Evolutionary conservation across 495 filamentous ascomycete species (phyloP).

Genomic region (Trichoderma virens): DNA sequence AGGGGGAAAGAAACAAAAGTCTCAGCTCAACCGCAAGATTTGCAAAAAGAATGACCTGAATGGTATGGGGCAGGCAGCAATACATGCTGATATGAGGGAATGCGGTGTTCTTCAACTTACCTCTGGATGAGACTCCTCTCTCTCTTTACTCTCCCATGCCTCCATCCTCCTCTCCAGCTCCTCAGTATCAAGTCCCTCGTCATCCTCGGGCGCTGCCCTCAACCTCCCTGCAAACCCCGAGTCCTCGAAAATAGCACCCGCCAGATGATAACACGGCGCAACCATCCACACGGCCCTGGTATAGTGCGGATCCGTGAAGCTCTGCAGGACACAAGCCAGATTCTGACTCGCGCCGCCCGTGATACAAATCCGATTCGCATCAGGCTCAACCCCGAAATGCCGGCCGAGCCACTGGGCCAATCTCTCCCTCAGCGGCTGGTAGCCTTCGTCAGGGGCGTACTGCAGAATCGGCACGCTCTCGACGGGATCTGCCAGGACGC

Average conservation of each 20-base stretch:
- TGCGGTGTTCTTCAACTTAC: neutral
- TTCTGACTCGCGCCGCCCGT: constrained; percentile 74
- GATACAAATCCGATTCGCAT: constrained; percentile 60
- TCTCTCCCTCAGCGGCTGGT: constrained; percentile 52
- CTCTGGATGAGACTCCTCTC: constrained; percentile 12
- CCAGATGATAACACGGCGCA: constrained; percentile 73
- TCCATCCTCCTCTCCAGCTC: constrained; percentile 41
- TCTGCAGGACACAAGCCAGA: constrained; percentile 61
- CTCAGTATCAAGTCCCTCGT: constrained; percentile 60
- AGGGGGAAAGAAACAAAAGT: neutral
- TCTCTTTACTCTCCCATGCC: constrained; percentile 27
- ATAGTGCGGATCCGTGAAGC: constrained; percentile 68
- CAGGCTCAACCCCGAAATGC: constrained; percentile 46
- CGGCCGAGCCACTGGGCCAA: constrained; percentile 61
- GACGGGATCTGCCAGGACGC: constrained; percentile 50
- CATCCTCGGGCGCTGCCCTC: constrained; percentile 63
- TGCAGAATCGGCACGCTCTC: constrained; percentile 50
- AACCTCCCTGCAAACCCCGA: constrained; percentile 55
- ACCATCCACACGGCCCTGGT: constrained; percentile 74
- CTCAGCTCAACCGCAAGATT: neutral
- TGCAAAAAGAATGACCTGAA: neutral
- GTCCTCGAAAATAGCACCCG: constrained; percentile 72
- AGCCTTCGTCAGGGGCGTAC: constrained; percentile 76
- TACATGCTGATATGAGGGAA: neutral
- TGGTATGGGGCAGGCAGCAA: neutral